These are phyloP conservation scores for Coemansia sp. DNA, from an alignment of 192 early-diverging fungal species.

Conservation along the genomic window DNA sequence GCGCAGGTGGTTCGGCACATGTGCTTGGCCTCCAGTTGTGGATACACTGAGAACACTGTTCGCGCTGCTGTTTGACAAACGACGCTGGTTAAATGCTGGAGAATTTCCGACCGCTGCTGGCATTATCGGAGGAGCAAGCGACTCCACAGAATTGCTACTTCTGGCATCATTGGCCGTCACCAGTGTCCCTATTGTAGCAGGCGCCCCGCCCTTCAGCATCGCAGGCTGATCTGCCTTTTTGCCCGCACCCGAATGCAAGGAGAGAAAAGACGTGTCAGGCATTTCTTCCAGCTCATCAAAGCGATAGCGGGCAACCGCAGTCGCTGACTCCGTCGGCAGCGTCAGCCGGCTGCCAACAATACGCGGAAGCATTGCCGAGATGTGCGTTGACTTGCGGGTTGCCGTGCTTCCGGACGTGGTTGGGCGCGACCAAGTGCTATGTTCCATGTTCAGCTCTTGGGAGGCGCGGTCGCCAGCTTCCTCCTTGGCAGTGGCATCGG, in stretches of 20 bases:
- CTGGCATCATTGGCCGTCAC: neutral
- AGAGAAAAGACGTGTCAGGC: conserved; percentile 6
- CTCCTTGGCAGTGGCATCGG: neutral
- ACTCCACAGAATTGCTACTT: neutral
- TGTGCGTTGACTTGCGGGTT: conserved; percentile 29
- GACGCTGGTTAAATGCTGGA: neutral
- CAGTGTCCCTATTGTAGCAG: conserved; percentile 11
- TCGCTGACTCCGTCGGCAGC: conserved; percentile 31
- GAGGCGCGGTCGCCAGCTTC: neutral
- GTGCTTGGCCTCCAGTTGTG: neutral
- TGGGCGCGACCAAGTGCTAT: conserved; percentile 38
- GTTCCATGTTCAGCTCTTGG: neutral
- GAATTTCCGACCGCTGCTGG: conserved; percentile 1
- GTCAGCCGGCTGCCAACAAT: conserved; percentile 50
- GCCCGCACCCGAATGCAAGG: neutral
- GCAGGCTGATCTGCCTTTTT: neutral
- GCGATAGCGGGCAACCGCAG: conserved; percentile 36
- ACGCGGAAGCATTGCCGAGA: conserved; percentile 47
- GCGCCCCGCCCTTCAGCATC: neutral
- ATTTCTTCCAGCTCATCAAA: conserved; percentile 43
- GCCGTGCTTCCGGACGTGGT: conserved; percentile 29
- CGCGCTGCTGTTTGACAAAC: conserved; percentile 7
- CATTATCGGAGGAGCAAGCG: conserved; percentile 1
- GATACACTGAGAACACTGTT: neutral
- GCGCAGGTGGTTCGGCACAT: conserved; percentile 7